These are phyloP conservation scores for Vanilla planifolia DNA, from an alignment of 106 monocot genomes.

Conservation along the genomic window DNA sequence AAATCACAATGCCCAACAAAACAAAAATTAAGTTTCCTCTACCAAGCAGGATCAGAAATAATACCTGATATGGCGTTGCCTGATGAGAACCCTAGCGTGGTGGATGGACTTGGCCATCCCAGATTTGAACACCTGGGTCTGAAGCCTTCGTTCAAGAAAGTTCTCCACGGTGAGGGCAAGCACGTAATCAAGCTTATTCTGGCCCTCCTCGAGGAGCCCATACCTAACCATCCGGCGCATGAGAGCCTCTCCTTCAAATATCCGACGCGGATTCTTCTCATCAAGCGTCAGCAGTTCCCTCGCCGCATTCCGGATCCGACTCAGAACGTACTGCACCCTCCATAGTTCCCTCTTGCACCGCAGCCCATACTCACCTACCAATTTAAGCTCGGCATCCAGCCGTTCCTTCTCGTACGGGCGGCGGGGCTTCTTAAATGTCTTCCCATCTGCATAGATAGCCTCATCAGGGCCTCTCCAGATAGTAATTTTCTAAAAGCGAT, in stretches of 20 bases:
- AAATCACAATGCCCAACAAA: too few species aligned
- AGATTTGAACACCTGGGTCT: slow-evolving; percentile 81
- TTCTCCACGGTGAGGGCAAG: slow-evolving; percentile 82
- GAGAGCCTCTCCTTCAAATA: slow-evolving; percentile 89
- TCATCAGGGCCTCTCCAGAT: neutral
- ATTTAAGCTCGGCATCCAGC: slow-evolving; percentile 40
- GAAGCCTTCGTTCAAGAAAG: slow-evolving; percentile 76
- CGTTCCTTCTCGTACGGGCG: slow-evolving; percentile 55
- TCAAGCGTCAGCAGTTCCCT: slow-evolving; percentile 83
- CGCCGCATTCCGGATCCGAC: slow-evolving; percentile 80
- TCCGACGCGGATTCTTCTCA: slow-evolving; percentile 67
- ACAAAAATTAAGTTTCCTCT: too few species aligned
- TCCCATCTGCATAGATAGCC: slow-evolving; percentile 25
- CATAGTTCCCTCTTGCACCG: slow-evolving; percentile 79
- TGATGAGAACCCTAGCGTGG: slow-evolving; percentile 77
- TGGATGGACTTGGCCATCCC: slow-evolving; percentile 82
- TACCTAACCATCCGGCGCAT: slow-evolving; percentile 42
- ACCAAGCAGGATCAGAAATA: neutral
- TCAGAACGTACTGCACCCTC: slow-evolving; percentile 80
- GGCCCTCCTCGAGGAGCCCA: slow-evolving; percentile 48
- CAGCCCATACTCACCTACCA: slow-evolving; percentile 76
- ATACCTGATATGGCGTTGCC: slow-evolving; percentile 87
- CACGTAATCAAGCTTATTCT: slow-evolving; percentile 72
- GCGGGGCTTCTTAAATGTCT: slow-evolving; percentile 53
- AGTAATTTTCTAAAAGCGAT: too few species aligned